A percentile compares a stretch with the other conserved stretches of the same genome.
Conservation (phyloP, 108 stramenopile genomes). For the Bacterosira constricta region DNA sequence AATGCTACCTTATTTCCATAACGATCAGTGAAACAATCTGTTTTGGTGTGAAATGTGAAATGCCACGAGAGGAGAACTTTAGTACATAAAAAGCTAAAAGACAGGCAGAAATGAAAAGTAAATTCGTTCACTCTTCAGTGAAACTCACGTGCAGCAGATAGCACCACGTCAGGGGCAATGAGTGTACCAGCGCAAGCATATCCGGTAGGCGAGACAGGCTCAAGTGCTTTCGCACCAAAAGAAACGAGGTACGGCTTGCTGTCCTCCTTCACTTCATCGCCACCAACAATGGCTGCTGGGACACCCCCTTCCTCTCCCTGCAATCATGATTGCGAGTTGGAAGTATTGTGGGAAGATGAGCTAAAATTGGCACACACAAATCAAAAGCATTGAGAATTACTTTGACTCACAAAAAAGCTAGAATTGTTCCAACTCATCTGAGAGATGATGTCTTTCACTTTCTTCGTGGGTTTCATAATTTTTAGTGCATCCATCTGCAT, state of each 20-base stretch:
- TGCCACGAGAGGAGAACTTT: no score
- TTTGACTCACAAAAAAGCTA: no score
- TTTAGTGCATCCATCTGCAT: no score
- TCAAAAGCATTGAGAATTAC: no score
- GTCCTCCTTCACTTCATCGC: neutral
- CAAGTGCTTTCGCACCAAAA: neutral
- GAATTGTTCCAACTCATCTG: no score
- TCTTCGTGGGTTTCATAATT: no score
- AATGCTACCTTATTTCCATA: neutral
- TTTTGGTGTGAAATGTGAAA: neutral
- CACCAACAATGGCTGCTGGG: neutral
- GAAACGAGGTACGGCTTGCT: neutral
- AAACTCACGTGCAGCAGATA: neutral
- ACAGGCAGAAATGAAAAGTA: neutral
- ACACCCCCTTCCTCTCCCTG: neutral
- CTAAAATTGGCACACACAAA: no score
- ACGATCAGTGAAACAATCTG: neutral
- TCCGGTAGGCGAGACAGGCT: neutral
- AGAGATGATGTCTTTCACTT: no score
- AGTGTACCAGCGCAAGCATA: neutral
- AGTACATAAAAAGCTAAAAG: no score
- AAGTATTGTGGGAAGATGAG: neutral
- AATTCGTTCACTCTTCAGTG: no score
- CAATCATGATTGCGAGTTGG: neutral
- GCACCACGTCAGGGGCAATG: neutral